A percentile compares a stretch with the other conserved stretches of the same genome.
phyloP scores from a whole-genome alignment of 345 rosid genomes.

The Syzygium aqueum region DNA sequence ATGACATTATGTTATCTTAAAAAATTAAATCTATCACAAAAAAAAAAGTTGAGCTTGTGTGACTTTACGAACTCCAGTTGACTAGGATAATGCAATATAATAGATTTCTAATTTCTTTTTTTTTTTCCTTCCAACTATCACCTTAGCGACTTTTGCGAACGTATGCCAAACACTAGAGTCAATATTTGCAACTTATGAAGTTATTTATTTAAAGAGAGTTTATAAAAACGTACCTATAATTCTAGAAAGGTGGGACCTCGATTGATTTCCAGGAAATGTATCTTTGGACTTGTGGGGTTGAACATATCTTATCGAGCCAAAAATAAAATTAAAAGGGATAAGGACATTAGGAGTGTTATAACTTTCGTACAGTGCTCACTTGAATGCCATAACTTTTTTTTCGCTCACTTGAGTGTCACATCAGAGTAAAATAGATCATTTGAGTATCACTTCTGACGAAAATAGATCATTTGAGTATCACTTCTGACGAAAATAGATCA shows the following conservation, averaged over 20 bases:
- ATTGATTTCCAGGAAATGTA: not conserved
- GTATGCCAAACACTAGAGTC: not conserved
- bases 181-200: not conserved
- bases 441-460: too few relatives aligned
- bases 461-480: too few relatives aligned
- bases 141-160: rapidly evolving
- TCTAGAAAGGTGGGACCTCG: not conserved
- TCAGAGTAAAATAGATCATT: too few relatives aligned
- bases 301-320: not conserved
- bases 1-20: not conserved
- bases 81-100: not conserved
- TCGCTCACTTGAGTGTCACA: too few relatives aligned
- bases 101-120: not conserved
- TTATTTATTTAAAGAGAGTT: not conserved
- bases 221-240: not conserved
- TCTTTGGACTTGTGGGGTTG: not conserved
- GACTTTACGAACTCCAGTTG: not conserved
- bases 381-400: too few relatives aligned
- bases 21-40: not conserved
- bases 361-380: too few relatives aligned
- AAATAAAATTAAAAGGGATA: not conserved
- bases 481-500: too few relatives aligned
- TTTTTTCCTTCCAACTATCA: not conserved
- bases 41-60: too few relatives aligned
- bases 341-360: too few relatives aligned